phyloP scores from a whole-genome alignment of 78 protist genomes.

The Dictyostelium capitatum region DNA sequence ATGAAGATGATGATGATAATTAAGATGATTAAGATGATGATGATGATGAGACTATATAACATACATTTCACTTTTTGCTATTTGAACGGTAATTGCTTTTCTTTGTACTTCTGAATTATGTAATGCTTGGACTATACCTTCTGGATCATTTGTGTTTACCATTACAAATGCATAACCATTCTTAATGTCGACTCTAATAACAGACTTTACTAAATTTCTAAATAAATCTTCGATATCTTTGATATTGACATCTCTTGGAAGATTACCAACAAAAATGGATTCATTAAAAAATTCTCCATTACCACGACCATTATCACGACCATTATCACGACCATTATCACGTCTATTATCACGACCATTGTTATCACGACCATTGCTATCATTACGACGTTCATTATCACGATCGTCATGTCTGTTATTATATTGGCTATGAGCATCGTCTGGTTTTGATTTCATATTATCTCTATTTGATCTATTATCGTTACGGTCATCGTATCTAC shows the following conservation, averaged over 20 bases:
- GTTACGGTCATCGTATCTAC: too few relatives aligned
- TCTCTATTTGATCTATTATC: too few relatives aligned
- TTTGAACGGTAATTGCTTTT: conserved; percentile 22
- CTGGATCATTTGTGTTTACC: neutral
- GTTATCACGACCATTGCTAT: neutral
- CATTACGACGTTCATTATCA: neutral
- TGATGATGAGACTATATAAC: too few relatives aligned
- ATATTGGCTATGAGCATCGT: neutral
- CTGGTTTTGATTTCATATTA: too few relatives aligned
- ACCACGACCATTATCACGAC: neutral
- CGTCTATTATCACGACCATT: neutral
- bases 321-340: neutral
- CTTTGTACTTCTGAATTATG: conserved; percentile 1
- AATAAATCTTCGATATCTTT: conserved; percentile 35
- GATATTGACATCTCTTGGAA: conserved; percentile 3
- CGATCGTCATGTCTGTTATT: neutral
- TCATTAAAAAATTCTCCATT: neutral
- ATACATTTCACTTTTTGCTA: conserved; percentile 52
- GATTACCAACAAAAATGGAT: conserved; percentile 57
- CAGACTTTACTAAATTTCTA: neutral
- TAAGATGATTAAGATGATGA: too few relatives aligned
- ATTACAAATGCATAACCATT: conserved; percentile 61
- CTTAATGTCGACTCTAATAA: conserved; percentile 36
- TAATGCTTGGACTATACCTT: neutral
- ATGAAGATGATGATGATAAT: too few relatives aligned